These are phyloP conservation scores for Candida caryicola DNA, from an alignment of 805 yeast genomes.

Conservation along the genomic window DNA sequence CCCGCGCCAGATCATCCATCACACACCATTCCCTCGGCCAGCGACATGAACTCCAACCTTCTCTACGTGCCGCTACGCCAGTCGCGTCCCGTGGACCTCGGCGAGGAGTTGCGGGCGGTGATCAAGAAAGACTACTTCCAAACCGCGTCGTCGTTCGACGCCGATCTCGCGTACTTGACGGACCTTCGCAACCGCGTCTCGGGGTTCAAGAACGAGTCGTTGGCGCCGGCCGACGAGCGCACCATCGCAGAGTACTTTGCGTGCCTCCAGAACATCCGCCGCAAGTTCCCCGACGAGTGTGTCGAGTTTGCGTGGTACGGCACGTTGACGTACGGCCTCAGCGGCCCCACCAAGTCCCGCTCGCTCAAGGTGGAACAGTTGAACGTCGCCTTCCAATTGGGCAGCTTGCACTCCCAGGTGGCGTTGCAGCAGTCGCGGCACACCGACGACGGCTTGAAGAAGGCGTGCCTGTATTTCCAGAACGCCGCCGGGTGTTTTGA, in stretches of 20 bases:
- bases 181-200: slow-evolving; percentile 43
- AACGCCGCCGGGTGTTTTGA: slow-evolving; percentile 67
- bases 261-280: slow-evolving; percentile 40
- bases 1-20: too few species aligned
- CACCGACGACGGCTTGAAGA: slow-evolving; percentile 55
- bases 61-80: slow-evolving; percentile 51
- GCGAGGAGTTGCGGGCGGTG: slow-evolving; percentile 35
- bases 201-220: slow-evolving; percentile 27
- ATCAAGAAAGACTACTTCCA: slow-evolving; percentile 49
- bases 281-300: slow-evolving; percentile 64
- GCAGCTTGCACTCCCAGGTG: slow-evolving; percentile 55
- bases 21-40: not conserved
- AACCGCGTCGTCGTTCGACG: slow-evolving; percentile 30
- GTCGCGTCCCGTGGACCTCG: slow-evolving; percentile 42
- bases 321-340: slow-evolving; percentile 55
- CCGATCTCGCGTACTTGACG: slow-evolving; percentile 41
- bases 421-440: slow-evolving; percentile 47
- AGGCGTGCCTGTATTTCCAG: slow-evolving; percentile 65
- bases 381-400: slow-evolving; percentile 68
- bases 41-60: slow-evolving; percentile 32
- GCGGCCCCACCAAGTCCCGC: slow-evolving; percentile 43
- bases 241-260: slow-evolving; percentile 46
- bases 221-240: slow-evolving; percentile 33
- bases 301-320: slow-evolving; percentile 71
- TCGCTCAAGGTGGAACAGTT: slow-evolving; percentile 59